Percentiles rank a stretch among this genome's conserved stretches.
Conservation (phyloP, 148 eudicot species). For the Fagopyrum homotropicum region DNA sequence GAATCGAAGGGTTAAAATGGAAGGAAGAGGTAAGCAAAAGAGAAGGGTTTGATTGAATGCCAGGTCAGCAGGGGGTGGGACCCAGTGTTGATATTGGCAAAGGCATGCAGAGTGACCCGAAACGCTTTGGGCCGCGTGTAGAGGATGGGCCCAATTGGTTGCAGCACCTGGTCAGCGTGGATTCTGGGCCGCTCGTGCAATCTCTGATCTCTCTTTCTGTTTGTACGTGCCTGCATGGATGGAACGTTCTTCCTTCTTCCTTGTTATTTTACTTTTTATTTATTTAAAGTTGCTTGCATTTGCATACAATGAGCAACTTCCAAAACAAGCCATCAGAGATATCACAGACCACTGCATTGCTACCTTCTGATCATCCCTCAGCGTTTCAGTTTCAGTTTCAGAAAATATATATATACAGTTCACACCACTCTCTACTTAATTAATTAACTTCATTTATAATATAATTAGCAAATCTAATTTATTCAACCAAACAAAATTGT, state of each 20-base stretch:
- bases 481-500: neutral
- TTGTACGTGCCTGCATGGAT: slow-evolving; percentile 32
- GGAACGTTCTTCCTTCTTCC: slow-evolving; percentile 18
- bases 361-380: slow-evolving; percentile 5
- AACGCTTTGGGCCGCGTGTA: slow-evolving; percentile 18
- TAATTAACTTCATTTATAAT: too few species aligned
- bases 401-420: neutral
- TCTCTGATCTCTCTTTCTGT: slow-evolving; percentile 11
- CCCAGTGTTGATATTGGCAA: neutral
- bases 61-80: neutral
- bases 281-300: neutral
- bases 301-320: slow-evolving; percentile 17
- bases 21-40: neutral
- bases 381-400: neutral
- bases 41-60: neutral
- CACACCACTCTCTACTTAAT: too few species aligned
- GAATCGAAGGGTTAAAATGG: too few species aligned
- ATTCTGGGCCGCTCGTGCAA: slow-evolving; percentile 34
- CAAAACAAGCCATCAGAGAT: slow-evolving; percentile 30
- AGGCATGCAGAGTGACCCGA: neutral
- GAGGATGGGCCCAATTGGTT: slow-evolving; percentile 14
- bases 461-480: too few species aligned
- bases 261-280: neutral
- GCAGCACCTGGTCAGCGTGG: slow-evolving; percentile 47
- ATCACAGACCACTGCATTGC: neutral